Base-by-base conservation (phyloP, 768 basidiomycete species). In the Naganishia antarctica region DNA sequence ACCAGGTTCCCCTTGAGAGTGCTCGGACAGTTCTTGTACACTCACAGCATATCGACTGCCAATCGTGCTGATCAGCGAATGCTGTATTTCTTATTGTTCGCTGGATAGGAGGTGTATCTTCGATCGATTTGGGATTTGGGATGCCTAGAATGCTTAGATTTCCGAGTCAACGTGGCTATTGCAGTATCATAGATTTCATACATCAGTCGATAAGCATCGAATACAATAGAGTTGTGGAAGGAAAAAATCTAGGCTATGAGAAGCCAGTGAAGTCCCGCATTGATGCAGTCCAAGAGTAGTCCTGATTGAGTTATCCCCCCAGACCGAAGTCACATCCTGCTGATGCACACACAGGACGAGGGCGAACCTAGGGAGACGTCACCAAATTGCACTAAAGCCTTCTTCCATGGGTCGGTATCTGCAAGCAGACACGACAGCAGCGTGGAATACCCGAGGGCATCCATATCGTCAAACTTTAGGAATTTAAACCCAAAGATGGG, bases 371-470 rank as follows among this genome's bases (percentile, higher is more conserved):
- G 57, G 31, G 53, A 43, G 57, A 75, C 71, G 76, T 74, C 76
- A 75, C 76, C 71, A 77, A 77, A 77, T 77, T 77, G 74, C 76
- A 77, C 76, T 77, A 72, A 77, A 77, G 76, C 74, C 72, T 71
- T 69, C 67, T 64, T 71, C 57, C 66, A 65, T 64, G 66, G 68
- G 69, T 69, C 66, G 45, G 45, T 61, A 59, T 65, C 29, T 58
- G 58, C 60, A 43, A 45, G 50, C 45, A 23, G 50, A 41, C 51
- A 64, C 68, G 68, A 59, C 63, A 57, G 53, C 23, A 57, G 53
- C 53, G 53, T 57, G 53, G 53, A 40, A 11, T 29, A 44, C 26
- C 28, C 59, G 2, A 32, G 28, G 41, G 43, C 11, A 29, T 45
- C 43, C 59, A 60, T 26, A 60, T 16, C 53, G 53, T 57, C 53